Percentiles rank a stretch among this genome's conserved stretches.
Conservation (phyloP, 371 early-diverging fungal genomes). For the Amoeboradix gromovi region DNA sequence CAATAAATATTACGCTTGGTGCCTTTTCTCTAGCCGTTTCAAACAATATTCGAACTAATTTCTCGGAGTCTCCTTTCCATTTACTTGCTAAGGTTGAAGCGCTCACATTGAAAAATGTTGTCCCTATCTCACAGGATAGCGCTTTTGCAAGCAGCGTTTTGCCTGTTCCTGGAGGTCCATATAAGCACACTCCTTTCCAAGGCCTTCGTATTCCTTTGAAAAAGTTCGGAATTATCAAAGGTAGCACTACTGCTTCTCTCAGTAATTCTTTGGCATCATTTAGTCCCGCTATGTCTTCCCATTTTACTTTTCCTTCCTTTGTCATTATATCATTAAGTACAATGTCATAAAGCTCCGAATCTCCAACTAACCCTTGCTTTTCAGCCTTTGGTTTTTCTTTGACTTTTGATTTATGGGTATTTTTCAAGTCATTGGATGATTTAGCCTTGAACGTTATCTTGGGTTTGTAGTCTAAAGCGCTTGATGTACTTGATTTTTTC, state of each 20-base stretch:
- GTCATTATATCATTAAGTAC: slow-evolving; percentile 21
- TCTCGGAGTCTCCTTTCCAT: slow-evolving; percentile 92
- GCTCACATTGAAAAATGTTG: slow-evolving; percentile 78
- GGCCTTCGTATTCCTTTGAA: slow-evolving; percentile 35
- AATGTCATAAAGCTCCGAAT: slow-evolving; percentile 23
- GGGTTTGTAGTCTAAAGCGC: no score
- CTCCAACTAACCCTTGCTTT: slow-evolving; percentile 2
- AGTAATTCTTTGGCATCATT: slow-evolving; percentile 20
- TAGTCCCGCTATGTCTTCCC: slow-evolving; percentile 23
- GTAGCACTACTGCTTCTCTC: slow-evolving; percentile 26
- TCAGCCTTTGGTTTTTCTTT: neutral
- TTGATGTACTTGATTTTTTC: no score
- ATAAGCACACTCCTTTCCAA: slow-evolving; percentile 85
- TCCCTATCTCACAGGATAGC: slow-evolving; percentile 76
- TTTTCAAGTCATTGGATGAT: no score
- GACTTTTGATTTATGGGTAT: no score
- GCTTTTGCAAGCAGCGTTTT: slow-evolving; percentile 92
- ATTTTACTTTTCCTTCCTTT: slow-evolving; percentile 15
- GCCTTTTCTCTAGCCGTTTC: slow-evolving; percentile 65
- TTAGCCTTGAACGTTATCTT: no score
- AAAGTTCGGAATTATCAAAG: slow-evolving; percentile 26
- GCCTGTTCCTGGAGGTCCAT: slow-evolving; percentile 96
- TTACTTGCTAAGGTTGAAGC: slow-evolving; percentile 82
- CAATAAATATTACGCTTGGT: slow-evolving; percentile 87
- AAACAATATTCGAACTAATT: slow-evolving; percentile 36